Conservation (phyloP, 495 filamentous ascomycete species). For the Talaromyces trachyspermus region DNA sequence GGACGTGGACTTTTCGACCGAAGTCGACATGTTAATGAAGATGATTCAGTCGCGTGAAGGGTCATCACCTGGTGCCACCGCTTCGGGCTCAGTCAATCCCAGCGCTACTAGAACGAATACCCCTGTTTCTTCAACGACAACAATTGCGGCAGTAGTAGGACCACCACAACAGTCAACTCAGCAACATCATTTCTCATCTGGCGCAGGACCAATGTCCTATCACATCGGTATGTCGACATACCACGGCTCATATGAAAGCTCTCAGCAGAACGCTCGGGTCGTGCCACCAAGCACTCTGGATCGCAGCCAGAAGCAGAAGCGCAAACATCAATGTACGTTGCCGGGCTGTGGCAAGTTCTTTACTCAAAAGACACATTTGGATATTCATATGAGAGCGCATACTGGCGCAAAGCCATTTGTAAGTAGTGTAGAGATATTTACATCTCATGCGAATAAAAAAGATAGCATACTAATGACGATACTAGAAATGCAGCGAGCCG, state of each 20-base stretch:
- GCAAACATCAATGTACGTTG: constrained; percentile 66
- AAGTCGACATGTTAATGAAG: constrained; percentile 88
- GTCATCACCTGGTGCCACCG: background rate
- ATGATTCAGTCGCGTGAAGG: constrained; percentile 57
- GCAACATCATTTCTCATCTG: constrained; percentile 15
- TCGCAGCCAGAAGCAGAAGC: constrained; percentile 18
- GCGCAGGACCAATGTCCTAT: constrained; percentile 6
- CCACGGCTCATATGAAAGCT: constrained; percentile 12
- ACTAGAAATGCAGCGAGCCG: constrained; percentile 63
- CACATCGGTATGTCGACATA: background rate
- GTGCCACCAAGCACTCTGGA: background rate
- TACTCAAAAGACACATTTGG: constrained; percentile 87
- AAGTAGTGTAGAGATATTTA: constrained; percentile 27
- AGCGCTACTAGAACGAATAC: background rate
- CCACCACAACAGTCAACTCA: constrained; percentile 19
- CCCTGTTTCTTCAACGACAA: too few relatives aligned
- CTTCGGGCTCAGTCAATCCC: background rate
- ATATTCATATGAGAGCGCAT: constrained; percentile 84
- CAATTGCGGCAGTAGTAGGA: too few relatives aligned
- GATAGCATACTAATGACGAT: background rate
- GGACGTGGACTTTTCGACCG: constrained; percentile 63
- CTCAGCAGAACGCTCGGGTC: background rate
- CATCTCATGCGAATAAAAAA: constrained; percentile 5
- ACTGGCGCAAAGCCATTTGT: constrained; percentile 91
- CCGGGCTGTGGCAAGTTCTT: constrained; percentile 75